Evolutionary conservation across 805 yeast genomes (phyloP).

Genomic region (Candida gorgasii): DNA sequence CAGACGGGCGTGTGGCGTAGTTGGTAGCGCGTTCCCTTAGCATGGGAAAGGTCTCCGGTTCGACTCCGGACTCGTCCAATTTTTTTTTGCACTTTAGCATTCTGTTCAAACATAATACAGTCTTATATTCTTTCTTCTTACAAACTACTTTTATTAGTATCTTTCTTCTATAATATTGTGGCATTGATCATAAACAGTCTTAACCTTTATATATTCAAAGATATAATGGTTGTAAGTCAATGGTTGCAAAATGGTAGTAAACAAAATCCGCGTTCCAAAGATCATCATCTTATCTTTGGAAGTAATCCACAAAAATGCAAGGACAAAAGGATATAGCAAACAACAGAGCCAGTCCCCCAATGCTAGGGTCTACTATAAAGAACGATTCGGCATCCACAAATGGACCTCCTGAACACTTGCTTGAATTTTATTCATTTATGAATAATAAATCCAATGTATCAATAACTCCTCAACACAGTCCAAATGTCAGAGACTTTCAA

Average conservation of each 20-base stretch:
- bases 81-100: too few relatives aligned
- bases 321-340: constrained; percentile 1
- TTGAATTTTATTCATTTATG: constrained; percentile 60
- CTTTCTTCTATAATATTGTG: too few relatives aligned
- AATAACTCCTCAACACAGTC: constrained; percentile 14
- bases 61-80: constrained; percentile 45
- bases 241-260: constrained; percentile 3
- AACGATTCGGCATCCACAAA: background rate
- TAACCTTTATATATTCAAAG: background rate
- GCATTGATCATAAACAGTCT: too few relatives aligned
- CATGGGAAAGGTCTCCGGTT: constrained; percentile 52
- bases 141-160: too few relatives aligned
- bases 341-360: background rate
- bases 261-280: constrained; percentile 1
- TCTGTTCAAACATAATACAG: too few relatives aligned
- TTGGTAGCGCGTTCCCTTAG: constrained; percentile 53
- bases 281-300: background rate
- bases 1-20: constrained; percentile 47
- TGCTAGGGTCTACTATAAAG: background rate
- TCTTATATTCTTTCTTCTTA: too few relatives aligned
- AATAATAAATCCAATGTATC: constrained; percentile 24
- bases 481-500: constrained; percentile 13
- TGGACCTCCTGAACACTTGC: constrained; percentile 52
- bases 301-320: background rate
- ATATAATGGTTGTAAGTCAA: too few relatives aligned